Evolutionary conservation across 495 filamentous ascomycete genomes (phyloP).

Genomic region (Apiosordaria backusii): DNA sequence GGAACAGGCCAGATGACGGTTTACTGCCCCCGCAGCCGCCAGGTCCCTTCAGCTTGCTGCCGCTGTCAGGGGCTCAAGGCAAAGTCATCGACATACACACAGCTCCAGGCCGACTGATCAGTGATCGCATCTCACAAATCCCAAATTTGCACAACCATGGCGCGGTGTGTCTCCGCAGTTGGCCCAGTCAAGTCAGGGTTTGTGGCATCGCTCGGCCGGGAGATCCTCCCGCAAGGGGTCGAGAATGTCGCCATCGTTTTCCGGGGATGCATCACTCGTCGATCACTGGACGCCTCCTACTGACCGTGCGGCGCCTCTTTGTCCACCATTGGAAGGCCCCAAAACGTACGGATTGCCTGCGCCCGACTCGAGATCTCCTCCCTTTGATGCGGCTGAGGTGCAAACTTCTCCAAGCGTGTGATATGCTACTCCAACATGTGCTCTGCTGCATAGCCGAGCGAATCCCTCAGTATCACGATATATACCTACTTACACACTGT

Average conservation of each 20-base stretch:
- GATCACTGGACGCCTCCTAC: constrained; percentile 9
- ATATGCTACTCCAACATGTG: not conserved
- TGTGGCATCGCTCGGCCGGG: not conserved
- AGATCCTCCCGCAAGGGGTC: constrained; percentile 8
- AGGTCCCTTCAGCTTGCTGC: too few species aligned
- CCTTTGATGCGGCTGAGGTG: not conserved
- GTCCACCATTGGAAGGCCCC: not conserved
- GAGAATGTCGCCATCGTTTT: constrained; percentile 10
- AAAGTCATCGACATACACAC: not conserved
- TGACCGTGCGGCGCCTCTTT: not conserved
- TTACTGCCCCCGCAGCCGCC: too few species aligned
- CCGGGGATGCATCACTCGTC: not conserved
- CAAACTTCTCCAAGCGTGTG: not conserved
- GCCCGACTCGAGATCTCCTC: not conserved
- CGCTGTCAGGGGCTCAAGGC: not conserved
- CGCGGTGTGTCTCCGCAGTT: not conserved
- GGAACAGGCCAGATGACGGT: too few species aligned
- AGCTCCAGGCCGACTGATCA: not conserved
- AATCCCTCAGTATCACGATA: not conserved
- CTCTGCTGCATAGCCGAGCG: not conserved
- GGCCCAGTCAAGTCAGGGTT: not conserved
- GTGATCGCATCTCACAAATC: not conserved
- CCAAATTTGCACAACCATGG: not conserved
- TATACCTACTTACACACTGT: not conserved
- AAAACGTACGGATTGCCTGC: not conserved